Percentiles rank a stretch among this genome's conserved stretches.
These are phyloP conservation scores for Xenoacremonium recifei DNA, from an alignment of 2,329 filamentous ascomycete species.

Conservation along the genomic window DNA sequence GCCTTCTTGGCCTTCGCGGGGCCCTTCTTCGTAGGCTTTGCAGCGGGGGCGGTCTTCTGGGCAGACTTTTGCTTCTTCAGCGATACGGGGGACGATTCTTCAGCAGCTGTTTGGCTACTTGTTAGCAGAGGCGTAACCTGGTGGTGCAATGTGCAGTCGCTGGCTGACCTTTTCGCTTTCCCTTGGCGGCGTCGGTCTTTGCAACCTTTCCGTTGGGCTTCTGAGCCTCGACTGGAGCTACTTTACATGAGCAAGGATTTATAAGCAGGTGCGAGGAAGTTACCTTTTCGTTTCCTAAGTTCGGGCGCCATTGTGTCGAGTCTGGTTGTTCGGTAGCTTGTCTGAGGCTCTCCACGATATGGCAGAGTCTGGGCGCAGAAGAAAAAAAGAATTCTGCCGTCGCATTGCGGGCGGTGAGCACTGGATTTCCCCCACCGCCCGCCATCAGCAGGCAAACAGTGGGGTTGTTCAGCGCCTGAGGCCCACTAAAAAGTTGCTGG, in stretches of 20 bases:
- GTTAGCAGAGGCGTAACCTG: too few species aligned
- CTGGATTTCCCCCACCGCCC: constrained; percentile 20
- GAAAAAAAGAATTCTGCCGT: constrained; percentile 39
- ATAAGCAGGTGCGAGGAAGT: constrained; percentile 2
- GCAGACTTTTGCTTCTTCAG: constrained; percentile 46
- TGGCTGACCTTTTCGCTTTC: constrained; percentile 36
- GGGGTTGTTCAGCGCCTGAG: too few species aligned
- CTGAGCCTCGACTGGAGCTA: constrained; percentile 27
- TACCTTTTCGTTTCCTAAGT: constrained; percentile 40
- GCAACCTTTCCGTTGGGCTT: constrained; percentile 33
- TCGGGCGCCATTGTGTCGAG: constrained; percentile 43
- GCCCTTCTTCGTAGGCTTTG: constrained; percentile 33
- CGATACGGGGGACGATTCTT: constrained; percentile 43
- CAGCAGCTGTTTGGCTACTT: constrained; percentile 39
- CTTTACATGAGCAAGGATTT: constrained; percentile 14
- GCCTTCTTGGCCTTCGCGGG: constrained; percentile 30
- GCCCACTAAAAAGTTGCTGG: too few species aligned
- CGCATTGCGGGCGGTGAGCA: constrained; percentile 29
- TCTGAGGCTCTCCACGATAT: constrained; percentile 16
- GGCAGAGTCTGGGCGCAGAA: constrained; percentile 20
- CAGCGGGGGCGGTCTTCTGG: constrained; percentile 25
- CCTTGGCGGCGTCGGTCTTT: constrained; percentile 33
- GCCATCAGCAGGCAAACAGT: constrained; percentile 16
- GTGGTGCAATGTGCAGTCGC: constrained; percentile 1
- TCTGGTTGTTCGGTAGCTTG: constrained; percentile 9